Base-by-base conservation (phyloP, 2,329 filamentous ascomycete species). In the Monilinia polystroma region DNA sequence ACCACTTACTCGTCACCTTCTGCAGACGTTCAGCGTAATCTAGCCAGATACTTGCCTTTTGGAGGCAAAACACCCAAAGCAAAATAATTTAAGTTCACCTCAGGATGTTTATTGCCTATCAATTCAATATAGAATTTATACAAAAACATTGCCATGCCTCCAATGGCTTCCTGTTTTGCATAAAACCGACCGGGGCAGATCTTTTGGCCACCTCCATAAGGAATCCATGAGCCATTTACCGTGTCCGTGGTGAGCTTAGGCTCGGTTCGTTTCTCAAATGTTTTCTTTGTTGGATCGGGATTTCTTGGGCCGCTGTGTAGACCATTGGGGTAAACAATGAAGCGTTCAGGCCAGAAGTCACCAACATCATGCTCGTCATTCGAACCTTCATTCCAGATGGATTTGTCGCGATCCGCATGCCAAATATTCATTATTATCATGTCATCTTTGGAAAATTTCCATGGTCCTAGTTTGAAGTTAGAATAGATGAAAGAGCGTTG, bases 111-210 rank as follows among this genome's bases (percentile, higher is more conserved):
- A 20, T 63, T 45, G 10, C 51, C 59, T 6, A 66, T 45, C 3
- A 76, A 64, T 32, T 77, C 75, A 18, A 78, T 74, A 18, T 78
- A 75, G 58, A 75, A 78, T 18, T 71, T 73, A 0, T 70, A 68
- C 10, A 79, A 67, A 23, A 78, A 71, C 32, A 78, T 52, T 1
- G 76, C 75, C 18, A 77, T 69, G 0, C 72, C 72, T 1, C 74
- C 67, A 45, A 78, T 74, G 0, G 76, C 72, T 60, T 79, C 74
- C 18, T 74, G 72, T 43, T 79, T 79, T 1, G 78, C 76, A 45
- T 77, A 79, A 51, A 76, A 75, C 0, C 75, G 75, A 1, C 78
- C 78, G 0, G 77, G 78, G 35, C 78, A 80, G 29, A 77, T 74
- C 10, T 73, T 72, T 5, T 68, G 67, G 0, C 77, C 76, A 3